Evolutionary conservation across 2,329 filamentous ascomycete species (phyloP).

Genomic region (Fusarium redolens): DNA sequence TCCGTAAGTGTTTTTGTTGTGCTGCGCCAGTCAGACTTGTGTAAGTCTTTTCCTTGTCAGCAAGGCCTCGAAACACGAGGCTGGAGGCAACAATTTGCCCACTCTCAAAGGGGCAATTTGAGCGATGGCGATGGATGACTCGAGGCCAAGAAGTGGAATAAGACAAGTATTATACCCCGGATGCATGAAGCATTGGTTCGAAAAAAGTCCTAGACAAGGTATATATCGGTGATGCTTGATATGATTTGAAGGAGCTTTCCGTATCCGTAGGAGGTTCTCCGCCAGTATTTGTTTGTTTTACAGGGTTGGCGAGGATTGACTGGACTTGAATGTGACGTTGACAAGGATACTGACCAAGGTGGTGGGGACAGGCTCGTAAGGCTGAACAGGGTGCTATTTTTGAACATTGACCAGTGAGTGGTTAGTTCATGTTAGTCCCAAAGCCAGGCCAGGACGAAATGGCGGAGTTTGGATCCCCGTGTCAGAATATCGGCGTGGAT

Average conservation of each 20-base stretch:
- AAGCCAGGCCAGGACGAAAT: conserved; percentile 9
- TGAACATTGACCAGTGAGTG: conserved; percentile 7
- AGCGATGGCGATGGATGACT: conserved; percentile 6
- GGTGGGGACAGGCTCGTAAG: conserved; percentile 42
- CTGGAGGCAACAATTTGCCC: conserved; percentile 11
- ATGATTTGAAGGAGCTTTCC: conserved; percentile 24
- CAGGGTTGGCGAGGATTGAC: conserved; percentile 10
- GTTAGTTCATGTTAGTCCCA: conserved; percentile 15
- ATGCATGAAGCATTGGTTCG: neutral
- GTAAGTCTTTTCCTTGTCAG: conserved; percentile 35
- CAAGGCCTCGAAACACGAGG: conserved; percentile 29
- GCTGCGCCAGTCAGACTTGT: conserved; percentile 14
- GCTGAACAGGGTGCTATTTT: conserved; percentile 45
- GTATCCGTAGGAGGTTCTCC: conserved; percentile 18
- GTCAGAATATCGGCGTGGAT: conserved; percentile 24
- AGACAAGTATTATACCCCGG: conserved; percentile 13
- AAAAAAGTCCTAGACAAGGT: neutral
- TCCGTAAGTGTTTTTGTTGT: neutral
- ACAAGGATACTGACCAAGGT: conserved; percentile 34
- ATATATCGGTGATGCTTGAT: neutral
- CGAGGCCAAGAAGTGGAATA: conserved; percentile 5
- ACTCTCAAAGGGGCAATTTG: neutral
- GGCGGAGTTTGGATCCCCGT: conserved; percentile 23
- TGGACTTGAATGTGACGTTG: conserved; percentile 13
- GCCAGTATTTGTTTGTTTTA: conserved; percentile 1